A percentile compares a stretch with the other conserved stretches of the same genome.
Evolutionary conservation across 768 basidiomycete genomes (phyloP).

Genomic region (Trametes gibbosa): DNA sequence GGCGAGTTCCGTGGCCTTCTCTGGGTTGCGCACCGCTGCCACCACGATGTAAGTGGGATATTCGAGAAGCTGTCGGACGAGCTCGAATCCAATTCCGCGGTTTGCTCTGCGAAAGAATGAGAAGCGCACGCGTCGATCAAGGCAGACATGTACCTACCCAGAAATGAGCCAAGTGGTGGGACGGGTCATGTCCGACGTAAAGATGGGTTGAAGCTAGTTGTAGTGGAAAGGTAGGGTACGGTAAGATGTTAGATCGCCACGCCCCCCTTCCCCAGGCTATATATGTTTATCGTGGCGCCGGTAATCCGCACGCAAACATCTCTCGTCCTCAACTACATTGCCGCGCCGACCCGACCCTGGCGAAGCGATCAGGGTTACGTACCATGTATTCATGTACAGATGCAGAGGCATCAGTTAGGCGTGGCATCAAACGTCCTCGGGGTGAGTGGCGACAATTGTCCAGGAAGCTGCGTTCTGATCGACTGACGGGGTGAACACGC

Average conservation of each 20-base stretch:
- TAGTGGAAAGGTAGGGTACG: not conserved
- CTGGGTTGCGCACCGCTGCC: slow-evolving; percentile 31
- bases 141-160: not conserved
- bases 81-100: slow-evolving; percentile 30
- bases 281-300: no score
- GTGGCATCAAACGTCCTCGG: no score
- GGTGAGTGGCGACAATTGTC: no score
- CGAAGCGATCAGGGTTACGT: no score
- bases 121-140: not conserved
- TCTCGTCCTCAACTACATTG: no score
- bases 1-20: slow-evolving; percentile 22
- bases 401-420: no score
- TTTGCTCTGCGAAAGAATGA: slow-evolving; percentile 22
- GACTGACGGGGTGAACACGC: no score
- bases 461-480: no score
- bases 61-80: slow-evolving; percentile 22
- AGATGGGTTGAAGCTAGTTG: not conserved
- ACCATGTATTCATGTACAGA: no score
- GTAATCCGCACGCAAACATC: no score
- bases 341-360: no score
- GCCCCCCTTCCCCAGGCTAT: no score
- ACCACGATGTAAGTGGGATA: slow-evolving; percentile 27
- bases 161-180: slow-evolving; percentile 1
- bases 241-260: not conserved
- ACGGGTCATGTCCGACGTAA: not conserved